A percentile compares a stretch with the other conserved stretches of the same genome.
Conservation (phyloP, 148 eudicot species). For the Suaeda aralocaspica region DNA sequence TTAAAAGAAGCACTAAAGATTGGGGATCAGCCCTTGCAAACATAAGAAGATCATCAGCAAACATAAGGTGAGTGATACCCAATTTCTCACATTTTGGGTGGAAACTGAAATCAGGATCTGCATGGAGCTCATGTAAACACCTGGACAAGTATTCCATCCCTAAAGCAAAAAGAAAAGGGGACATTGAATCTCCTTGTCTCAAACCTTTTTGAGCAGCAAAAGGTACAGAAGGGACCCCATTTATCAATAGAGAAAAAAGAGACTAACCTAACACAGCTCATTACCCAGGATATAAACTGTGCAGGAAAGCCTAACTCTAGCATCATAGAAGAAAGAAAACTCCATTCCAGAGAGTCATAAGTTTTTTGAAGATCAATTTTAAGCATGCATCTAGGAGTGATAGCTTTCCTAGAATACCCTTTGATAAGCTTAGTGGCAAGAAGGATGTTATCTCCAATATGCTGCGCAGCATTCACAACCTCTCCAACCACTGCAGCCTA, state of each 20-base stretch:
- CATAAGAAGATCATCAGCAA: too few relatives aligned
- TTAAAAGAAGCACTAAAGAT: not conserved
- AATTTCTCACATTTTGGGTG: too few relatives aligned
- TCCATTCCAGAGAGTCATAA: too few relatives aligned
- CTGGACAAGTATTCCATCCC: not conserved
- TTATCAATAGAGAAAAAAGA: not conserved
- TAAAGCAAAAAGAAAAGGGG: not conserved
- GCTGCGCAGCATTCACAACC: not conserved
- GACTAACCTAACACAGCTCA: not conserved
- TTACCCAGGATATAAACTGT: not conserved
- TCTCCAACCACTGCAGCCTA: not conserved
- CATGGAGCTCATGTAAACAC: not conserved
- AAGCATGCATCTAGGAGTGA: too few relatives aligned
- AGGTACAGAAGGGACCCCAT: not conserved
- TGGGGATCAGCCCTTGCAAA: too few relatives aligned
- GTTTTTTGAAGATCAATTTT: too few relatives aligned
- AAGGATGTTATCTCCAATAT: not conserved
- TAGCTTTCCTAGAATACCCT: not conserved
- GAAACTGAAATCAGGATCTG: too few relatives aligned
- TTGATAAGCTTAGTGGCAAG: not conserved
- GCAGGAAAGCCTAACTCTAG: not conserved
- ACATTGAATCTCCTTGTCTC: not conserved
- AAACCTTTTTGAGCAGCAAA: not conserved
- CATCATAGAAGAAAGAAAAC: not conserved
- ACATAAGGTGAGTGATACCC: too few relatives aligned